A percentile compares a stretch with the other conserved stretches of the same genome.
These are phyloP conservation scores for Marchantia paleacea DNA, from an alignment of 225 moss, liverwort and hornwort genomes.

Conservation along the genomic window DNA sequence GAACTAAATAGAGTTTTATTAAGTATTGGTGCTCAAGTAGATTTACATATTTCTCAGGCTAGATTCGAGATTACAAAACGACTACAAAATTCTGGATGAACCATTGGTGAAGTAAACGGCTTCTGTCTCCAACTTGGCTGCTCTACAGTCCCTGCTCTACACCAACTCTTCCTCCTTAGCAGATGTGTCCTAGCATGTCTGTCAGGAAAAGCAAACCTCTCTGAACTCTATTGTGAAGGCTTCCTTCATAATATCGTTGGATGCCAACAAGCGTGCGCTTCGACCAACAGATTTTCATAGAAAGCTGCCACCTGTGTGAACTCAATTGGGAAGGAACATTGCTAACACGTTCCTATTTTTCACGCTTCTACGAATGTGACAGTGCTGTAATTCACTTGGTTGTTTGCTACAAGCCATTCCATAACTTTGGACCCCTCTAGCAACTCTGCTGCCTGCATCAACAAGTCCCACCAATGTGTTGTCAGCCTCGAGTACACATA, in stretches of 20 bases:
- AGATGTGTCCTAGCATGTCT: neutral
- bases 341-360: neutral
- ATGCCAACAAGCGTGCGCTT: neutral
- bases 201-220: neutral
- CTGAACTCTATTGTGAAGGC: neutral
- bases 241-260: too few relatives aligned
- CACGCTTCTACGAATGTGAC: constrained; percentile 18
- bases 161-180: neutral
- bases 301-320: too few relatives aligned
- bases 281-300: neutral
- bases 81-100: constrained; percentile 1
- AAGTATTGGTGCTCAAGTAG: neutral
- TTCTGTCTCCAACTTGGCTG: neutral
- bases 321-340: neutral
- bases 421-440: constrained; percentile 87
- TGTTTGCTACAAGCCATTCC: constrained; percentile 74
- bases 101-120: neutral
- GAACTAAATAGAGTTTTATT: neutral
- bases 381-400: constrained; percentile 55
- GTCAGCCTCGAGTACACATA: neutral
- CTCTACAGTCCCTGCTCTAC: neutral
- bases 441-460: constrained; percentile 71
- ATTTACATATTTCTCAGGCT: neutral
- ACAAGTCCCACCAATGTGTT: neutral
- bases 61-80: neutral